Evolutionary conservation across 2,329 filamentous ascomycete genomes (phyloP).

Genomic region (Plenodomus lindquistii): DNA sequence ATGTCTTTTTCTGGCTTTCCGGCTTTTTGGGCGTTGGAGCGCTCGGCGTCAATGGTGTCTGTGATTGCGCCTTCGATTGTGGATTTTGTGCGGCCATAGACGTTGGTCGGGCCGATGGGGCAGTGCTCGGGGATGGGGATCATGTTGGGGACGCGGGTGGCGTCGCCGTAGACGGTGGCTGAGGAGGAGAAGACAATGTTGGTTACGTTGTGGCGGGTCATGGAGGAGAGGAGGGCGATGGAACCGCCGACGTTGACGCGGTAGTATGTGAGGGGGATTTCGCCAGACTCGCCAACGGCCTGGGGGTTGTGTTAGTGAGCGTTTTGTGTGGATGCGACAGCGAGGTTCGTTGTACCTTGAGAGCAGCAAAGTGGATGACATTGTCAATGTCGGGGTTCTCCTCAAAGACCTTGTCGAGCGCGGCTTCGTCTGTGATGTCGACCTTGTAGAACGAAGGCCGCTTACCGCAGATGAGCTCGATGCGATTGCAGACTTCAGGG

Average conservation of each 20-base stretch:
- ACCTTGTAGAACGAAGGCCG: slow-evolving; percentile 81
- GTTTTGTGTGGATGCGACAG: neutral
- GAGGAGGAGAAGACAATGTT: slow-evolving; percentile 99
- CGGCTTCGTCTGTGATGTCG: slow-evolving; percentile 85
- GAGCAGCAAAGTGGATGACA: slow-evolving; percentile 96
- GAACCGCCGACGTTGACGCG: slow-evolving; percentile 94
- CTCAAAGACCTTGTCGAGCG: slow-evolving; percentile 82
- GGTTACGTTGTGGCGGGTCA: slow-evolving; percentile 86
- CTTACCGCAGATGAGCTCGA: slow-evolving; percentile 90
- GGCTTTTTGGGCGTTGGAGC: slow-evolving; percentile 78
- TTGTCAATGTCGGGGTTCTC: slow-evolving; percentile 94
- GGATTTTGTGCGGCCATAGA: slow-evolving; percentile 95
- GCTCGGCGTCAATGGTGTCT: slow-evolving; percentile 85
- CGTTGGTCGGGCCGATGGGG: slow-evolving; percentile 94
- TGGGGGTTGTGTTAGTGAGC: slow-evolving; percentile 44
- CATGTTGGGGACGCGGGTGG: slow-evolving; percentile 94
- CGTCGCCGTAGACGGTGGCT: slow-evolving; percentile 97
- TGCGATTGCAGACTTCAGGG: slow-evolving; percentile 86
- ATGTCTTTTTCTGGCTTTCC: slow-evolving; percentile 61
- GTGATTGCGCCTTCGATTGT: slow-evolving; percentile 90
- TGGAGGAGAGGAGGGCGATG: slow-evolving; percentile 80
- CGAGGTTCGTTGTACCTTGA: slow-evolving; percentile 69
- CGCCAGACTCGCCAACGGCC: slow-evolving; percentile 93
- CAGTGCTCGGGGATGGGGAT: slow-evolving; percentile 98
- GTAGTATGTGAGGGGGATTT: slow-evolving; percentile 97